Conservation (phyloP, 495 filamentous ascomycete species). For the Penicillium lividum region DNA sequence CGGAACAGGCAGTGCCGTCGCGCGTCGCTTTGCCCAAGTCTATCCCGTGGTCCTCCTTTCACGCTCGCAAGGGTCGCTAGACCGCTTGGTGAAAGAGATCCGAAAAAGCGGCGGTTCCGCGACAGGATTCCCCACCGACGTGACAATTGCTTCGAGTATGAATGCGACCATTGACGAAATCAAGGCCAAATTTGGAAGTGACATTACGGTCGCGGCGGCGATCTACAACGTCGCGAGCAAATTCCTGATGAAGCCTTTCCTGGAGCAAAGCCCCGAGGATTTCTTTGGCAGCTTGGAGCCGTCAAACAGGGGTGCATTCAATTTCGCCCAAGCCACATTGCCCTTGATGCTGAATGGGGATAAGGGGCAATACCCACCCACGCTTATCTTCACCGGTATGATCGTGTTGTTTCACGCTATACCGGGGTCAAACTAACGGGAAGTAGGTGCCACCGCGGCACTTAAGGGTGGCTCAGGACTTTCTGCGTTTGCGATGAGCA, state of each 20-base stretch:
- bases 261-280: constrained; percentile 60
- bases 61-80: constrained; percentile 56
- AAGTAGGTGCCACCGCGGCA: constrained; percentile 64
- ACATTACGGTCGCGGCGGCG: constrained; percentile 57
- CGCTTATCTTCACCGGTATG: constrained; percentile 64
- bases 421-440: neutral
- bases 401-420: neutral
- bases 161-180: constrained; percentile 58
- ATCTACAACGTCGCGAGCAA: constrained; percentile 68
- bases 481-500: constrained; percentile 65
- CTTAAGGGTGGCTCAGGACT: constrained; percentile 63
- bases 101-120: constrained; percentile 61
- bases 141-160: constrained; percentile 52
- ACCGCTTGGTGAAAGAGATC: constrained; percentile 62
- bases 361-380: constrained; percentile 54
- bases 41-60: constrained; percentile 72
- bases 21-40: constrained; percentile 57
- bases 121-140: constrained; percentile 64
- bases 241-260: constrained; percentile 64
- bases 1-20: constrained; percentile 54
- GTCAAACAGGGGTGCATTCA: constrained; percentile 59
- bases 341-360: constrained; percentile 58
- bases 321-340: constrained; percentile 65
- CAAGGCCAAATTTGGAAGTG: constrained; percentile 45
- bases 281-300: constrained; percentile 48